phyloP scores from a whole-genome alignment of 352 stramenopile genomes.

The Peronospora farinosa region DNA sequence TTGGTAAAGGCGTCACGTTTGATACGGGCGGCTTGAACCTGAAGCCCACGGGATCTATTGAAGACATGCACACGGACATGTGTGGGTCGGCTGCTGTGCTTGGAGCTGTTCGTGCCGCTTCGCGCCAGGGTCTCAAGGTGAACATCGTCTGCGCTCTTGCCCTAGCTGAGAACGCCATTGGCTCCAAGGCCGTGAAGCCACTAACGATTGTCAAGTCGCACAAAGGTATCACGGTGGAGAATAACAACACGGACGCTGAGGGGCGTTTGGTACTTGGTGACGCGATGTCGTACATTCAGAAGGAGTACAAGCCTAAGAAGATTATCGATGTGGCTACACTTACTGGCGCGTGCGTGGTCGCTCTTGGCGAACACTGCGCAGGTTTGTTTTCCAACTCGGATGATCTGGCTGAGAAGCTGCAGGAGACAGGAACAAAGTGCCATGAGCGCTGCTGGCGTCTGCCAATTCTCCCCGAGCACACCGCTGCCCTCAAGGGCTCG shows the following conservation, averaged over 20 bases:
- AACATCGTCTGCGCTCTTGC: constrained; percentile 78
- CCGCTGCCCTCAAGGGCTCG: constrained; percentile 67
- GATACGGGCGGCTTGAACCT: constrained; percentile 93
- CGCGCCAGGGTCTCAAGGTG: constrained; percentile 60
- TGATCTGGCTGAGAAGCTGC: constrained; percentile 61
- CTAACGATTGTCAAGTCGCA: constrained; percentile 86
- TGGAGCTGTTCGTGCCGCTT: constrained; percentile 66
- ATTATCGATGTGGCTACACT: constrained; percentile 93
- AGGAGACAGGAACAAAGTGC: constrained; percentile 49
- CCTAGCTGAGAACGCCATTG: constrained; percentile 80
- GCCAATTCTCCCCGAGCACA: constrained; percentile 84
- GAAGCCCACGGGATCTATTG: constrained; percentile 88
- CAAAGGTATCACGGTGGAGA: constrained; percentile 87
- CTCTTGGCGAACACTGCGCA: constrained; percentile 83
- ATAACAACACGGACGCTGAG: constrained; percentile 91
- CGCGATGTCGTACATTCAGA: constrained; percentile 83
- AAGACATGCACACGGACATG: constrained; percentile 92
- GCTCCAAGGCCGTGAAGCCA: constrained; percentile 82
- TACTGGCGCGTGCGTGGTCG: constrained; percentile 87
- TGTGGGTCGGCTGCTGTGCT: constrained; percentile 85
- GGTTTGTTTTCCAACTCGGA: constrained; percentile 91
- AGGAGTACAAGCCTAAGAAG: constrained; percentile 85
- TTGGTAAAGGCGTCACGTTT: constrained; percentile 93
- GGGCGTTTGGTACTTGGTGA: constrained; percentile 88
- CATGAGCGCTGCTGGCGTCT: constrained; percentile 87